Evolutionary conservation across 345 rosid genomes (phyloP).

Genomic region (Pseudoturritis turrita): DNA sequence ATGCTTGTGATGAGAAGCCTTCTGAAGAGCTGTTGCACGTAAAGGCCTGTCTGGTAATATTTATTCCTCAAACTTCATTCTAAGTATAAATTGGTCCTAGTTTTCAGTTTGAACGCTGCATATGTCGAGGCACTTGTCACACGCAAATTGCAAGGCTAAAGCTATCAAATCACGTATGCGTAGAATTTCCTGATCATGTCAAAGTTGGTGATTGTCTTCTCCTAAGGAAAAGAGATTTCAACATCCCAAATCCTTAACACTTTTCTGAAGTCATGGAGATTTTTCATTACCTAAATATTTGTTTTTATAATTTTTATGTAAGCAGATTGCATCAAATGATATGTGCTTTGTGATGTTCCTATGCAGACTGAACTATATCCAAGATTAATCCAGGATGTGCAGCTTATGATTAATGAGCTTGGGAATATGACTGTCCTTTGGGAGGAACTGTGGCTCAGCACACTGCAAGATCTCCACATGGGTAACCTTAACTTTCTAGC

Average conservation of each 20-base stretch:
- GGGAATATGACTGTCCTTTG: conserved; percentile 89
- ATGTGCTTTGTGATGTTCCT: conserved; percentile 20
- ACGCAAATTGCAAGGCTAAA: background rate
- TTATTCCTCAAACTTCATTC: conserved; percentile 6
- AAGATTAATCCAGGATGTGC: conserved; percentile 85
- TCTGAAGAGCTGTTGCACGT: conserved; percentile 83
- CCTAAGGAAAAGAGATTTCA: background rate
- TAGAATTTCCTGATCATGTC: background rate
- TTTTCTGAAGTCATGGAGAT: background rate
- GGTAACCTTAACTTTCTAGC: conserved; percentile 41
- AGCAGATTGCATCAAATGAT: background rate
- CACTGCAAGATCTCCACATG: conserved; percentile 93
- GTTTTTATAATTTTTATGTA: background rate
- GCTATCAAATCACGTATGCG: background rate
- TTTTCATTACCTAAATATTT: background rate
- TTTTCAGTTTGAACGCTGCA: background rate
- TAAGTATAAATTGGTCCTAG: background rate
- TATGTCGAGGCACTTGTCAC: background rate
- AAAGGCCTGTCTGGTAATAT: conserved; percentile 70
- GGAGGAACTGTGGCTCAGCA: conserved; percentile 98
- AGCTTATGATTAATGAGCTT: conserved; percentile 87
- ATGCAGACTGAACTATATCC: conserved; percentile 81
- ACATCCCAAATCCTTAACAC: background rate
- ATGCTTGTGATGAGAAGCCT: conserved; percentile 61
- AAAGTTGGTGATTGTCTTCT: background rate